Percentiles rank a stretch among this genome's conserved stretches.
Evolutionary conservation across 805 yeast genomes (phyloP).

Genomic region (Zygosaccharomyces lentus): DNA sequence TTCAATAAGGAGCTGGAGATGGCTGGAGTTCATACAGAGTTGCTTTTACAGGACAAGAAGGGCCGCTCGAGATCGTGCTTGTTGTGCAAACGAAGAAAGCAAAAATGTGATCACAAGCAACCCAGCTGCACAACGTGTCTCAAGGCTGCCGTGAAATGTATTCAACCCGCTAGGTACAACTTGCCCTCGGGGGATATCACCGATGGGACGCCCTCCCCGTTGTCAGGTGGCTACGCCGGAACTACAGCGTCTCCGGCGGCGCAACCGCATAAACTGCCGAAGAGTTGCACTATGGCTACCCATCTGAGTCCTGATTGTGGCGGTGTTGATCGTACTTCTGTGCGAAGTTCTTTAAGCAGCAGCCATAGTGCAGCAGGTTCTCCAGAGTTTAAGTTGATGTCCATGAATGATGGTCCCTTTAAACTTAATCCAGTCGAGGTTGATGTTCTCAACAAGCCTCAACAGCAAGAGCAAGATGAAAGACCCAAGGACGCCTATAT

Average conservation of each 20-base stretch:
- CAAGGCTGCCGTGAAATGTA: constrained; percentile 57
- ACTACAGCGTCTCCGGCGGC: neutral
- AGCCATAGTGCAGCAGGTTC: neutral
- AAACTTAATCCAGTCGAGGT: neutral
- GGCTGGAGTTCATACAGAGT: constrained; percentile 32
- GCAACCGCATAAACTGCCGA: neutral
- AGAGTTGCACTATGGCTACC: neutral
- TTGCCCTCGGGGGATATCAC: neutral
- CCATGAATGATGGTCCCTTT: neutral
- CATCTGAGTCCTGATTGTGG: neutral
- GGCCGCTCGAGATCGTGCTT: constrained; percentile 56
- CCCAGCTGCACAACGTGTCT: constrained; percentile 66
- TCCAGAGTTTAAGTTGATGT: neutral
- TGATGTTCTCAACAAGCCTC: neutral
- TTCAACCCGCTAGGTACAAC: constrained; percentile 59
- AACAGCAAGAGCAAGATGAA: neutral
- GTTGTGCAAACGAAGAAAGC: constrained; percentile 54
- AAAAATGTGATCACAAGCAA: constrained; percentile 59
- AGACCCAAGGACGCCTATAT: constrained; percentile 55
- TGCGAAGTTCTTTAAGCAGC: neutral
- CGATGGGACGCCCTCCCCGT: constrained; percentile 1
- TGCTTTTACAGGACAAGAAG: constrained; percentile 41
- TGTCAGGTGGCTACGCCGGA: neutral
- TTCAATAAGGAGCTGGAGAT: constrained; percentile 34
- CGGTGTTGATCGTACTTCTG: neutral